These are phyloP conservation scores for Mortierella sp. DNA, from an alignment of 371 early-diverging fungal species.

Conservation along the genomic window DNA sequence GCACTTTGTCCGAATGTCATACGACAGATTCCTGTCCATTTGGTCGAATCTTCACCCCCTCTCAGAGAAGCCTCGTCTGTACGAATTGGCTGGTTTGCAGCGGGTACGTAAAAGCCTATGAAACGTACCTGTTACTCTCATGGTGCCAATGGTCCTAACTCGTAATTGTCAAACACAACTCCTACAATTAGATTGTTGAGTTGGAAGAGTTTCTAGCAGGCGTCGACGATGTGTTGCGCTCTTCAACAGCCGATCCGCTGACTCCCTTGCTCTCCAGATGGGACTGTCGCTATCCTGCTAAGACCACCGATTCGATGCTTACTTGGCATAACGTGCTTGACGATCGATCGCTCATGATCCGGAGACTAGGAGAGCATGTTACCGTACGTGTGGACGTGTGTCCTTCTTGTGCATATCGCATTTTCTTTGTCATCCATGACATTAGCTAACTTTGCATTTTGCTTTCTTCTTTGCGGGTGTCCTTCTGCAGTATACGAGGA, in stretches of 20 bases:
- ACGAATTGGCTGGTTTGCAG: constrained; percentile 62
- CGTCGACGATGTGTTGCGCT: constrained; percentile 52
- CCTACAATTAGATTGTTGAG: constrained; percentile 62
- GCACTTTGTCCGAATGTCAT: constrained; percentile 63
- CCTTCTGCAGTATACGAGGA: constrained; percentile 22
- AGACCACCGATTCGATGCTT: constrained; percentile 35
- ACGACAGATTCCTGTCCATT: constrained; percentile 60
- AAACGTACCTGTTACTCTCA: neutral
- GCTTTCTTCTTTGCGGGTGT: neutral
- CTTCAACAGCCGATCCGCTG: constrained; percentile 13
- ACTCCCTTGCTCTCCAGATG: constrained; percentile 28
- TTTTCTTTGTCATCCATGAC: neutral
- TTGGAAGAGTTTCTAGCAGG: constrained; percentile 67
- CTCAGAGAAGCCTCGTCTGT: constrained; percentile 60
- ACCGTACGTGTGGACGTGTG: constrained; percentile 4
- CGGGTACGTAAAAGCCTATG: constrained; percentile 54
- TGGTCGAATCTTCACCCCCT: constrained; percentile 70
- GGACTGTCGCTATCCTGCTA: constrained; percentile 40
- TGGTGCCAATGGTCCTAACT: too few species aligned
- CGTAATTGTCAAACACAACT: too few species aligned
- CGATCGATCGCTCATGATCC: constrained; percentile 47
- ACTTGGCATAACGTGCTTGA: constrained; percentile 48
- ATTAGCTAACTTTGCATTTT: neutral
- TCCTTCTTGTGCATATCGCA: neutral
- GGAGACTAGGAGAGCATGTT: constrained; percentile 27